Base-by-base conservation (phyloP, 1,139 yeast genomes). In the Hanseniaspora uvarum region DNA sequence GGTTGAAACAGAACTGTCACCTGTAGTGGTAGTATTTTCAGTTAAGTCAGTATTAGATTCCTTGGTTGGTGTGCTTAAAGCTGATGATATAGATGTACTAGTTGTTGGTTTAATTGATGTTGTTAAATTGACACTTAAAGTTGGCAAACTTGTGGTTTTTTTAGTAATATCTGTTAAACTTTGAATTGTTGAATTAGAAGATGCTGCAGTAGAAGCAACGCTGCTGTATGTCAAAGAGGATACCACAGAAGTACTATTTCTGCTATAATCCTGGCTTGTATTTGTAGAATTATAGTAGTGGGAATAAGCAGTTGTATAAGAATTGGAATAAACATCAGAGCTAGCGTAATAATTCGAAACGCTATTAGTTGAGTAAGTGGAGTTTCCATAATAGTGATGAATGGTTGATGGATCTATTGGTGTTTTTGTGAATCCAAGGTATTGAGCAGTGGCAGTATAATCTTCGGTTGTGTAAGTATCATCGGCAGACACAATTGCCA, bases 381-480 rank as follows among this genome's bases (percentile, higher is more conserved):
- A 37, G 21, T 52, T 50, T 21, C 36, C 39, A 21, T n/a, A 24
- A 5, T 14, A 54, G 53, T 41, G n/a, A n/a, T n/a, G n/a, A n/a
- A n/a, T 21, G 7, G 28, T 21, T 6, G 44, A n/a, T 23, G 45
- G 5, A 18, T 37, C 43, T 14, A 46, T 21, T 37, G 51, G 47
- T 19, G 53, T 48, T 46, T 57, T 57, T 26, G 56, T 52, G 24
- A 54, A 55, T 5, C 33, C 45, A 24, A 51, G 23, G 10, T 23
- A 44, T 6, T 45, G 33, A 10, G 59, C 60, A 12, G 53, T 51
- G 3, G 55, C 57, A n/a, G 59, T 54, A 41, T 55, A 53, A 24
- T 57, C 57, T n/a, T 54, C 55, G 4, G 58, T 57, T 16, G 38
- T 43, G 12, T 56, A 50, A 16, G 41, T 19, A 21, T 55, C 30